phyloP scores from a whole-genome alignment of 108 stramenopile genomes.

The Nannochloropsis granulata region DNA sequence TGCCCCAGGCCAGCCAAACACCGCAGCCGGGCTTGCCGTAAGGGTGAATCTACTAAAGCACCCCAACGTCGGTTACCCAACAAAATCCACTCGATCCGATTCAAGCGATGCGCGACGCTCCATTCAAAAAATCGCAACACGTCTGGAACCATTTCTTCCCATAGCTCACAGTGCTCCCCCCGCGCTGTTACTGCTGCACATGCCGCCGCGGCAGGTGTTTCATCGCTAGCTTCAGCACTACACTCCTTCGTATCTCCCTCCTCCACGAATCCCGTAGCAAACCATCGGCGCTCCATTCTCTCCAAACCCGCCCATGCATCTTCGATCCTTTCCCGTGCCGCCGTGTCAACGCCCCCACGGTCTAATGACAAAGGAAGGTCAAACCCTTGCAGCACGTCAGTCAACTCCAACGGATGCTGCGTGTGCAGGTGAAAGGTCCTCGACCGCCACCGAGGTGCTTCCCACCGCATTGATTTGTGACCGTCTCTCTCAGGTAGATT shows the following conservation, averaged over 20 bases:
- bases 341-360: background rate
- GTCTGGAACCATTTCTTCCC: conserved; percentile 13
- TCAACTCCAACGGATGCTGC: conserved; percentile 24
- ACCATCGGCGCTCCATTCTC: background rate
- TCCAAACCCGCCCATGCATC: background rate
- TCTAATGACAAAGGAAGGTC: conserved; percentile 4
- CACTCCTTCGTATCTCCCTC: background rate
- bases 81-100: conserved; percentile 20
- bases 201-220: background rate
- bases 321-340: background rate
- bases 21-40: background rate
- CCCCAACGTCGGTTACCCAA: conserved; percentile 11
- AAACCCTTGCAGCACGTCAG: conserved; percentile 21
- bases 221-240: background rate
- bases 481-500: background rate
- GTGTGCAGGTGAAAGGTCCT: conserved; percentile 17
- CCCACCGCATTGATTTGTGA: background rate
- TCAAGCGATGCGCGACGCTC: conserved; percentile 6
- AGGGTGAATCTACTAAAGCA: background rate
- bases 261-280: background rate
- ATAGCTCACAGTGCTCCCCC: background rate
- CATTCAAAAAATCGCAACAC: conserved; percentile 14
- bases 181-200: background rate
- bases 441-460: background rate
- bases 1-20: background rate